phyloP scores from a whole-genome alignment of 2,329 filamentous ascomycete genomes.

The Parascedosporium putredinis region DNA sequence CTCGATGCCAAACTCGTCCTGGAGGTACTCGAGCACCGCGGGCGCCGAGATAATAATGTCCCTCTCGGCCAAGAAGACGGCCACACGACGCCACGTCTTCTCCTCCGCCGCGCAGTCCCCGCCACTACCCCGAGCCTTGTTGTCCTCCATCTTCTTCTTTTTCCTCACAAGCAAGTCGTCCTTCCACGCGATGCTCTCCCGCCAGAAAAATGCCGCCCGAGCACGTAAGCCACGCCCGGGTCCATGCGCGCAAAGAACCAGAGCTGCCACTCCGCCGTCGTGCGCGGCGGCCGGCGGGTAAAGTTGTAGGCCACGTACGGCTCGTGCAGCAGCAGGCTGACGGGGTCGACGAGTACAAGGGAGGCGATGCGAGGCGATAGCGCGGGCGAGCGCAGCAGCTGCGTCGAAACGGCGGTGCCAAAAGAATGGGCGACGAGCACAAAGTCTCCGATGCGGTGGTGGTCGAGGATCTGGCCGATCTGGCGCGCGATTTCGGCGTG shows the following conservation, averaged over 20 bases:
- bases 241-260: conserved; percentile 63
- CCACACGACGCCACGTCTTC: conserved; percentile 28
- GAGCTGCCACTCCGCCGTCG: conserved; percentile 59
- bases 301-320: conserved; percentile 67
- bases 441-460: conserved; percentile 47
- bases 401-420: conserved; percentile 51
- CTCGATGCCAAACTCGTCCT: background rate
- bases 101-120: conserved; percentile 11
- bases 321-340: conserved; percentile 56
- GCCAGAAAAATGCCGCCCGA: conserved; percentile 64
- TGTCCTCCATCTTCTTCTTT: conserved; percentile 1
- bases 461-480: conserved; percentile 44
- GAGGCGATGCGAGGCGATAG: conserved; percentile 40
- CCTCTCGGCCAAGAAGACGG: conserved; percentile 45
- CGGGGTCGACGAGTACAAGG: conserved; percentile 46
- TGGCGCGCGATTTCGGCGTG: conserved; percentile 44
- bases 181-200: conserved; percentile 59
- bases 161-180: conserved; percentile 40
- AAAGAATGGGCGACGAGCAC: conserved; percentile 54
- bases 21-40: conserved; percentile 47
- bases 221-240: conserved; percentile 52
- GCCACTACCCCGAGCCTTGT: conserved; percentile 5
- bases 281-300: conserved; percentile 37
- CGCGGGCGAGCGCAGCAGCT: conserved; percentile 42
- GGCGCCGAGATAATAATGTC: conserved; percentile 57